Base-by-base conservation (phyloP, 2,329 filamentous ascomycete species). In the Daldinia eschscholtzii region DNA sequence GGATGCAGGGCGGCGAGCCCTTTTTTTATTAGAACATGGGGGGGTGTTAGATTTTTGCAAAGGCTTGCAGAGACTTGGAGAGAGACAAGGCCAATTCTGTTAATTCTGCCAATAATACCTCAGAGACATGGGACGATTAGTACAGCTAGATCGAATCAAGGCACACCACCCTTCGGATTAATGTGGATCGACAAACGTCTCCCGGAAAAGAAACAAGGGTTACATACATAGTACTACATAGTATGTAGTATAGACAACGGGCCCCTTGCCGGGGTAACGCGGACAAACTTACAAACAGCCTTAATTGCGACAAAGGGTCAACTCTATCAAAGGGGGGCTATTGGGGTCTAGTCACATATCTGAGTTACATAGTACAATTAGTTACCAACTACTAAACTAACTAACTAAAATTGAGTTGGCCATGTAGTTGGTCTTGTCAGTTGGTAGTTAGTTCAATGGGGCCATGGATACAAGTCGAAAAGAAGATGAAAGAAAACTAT, bases 181-280 rank as follows among this genome's bases (percentile, higher is more conserved):
- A 73, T 73, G 73, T 73, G 69, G 73, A 75, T 75, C 72, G 70
- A 61, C 73, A 68, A 68, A 69, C 69, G 66, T 68, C 53, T 67
- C 59, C 66, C 63, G 57, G 63, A 63, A 53, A 35, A 64, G 63
- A 63, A 67, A 67, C 69, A 71, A 62, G 69, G 69, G 46, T 62
- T 23, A 33, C 9, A 10, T 33, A n/a, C n/a, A n/a, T n/a, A n/a
- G n/a, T n/a, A n/a, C n/a, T n/a, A n/a, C n/a, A n/a, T n/a, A n/a
- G n/a, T n/a, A n/a, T n/a, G n/a, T n/a, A 33, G 30, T 39, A 39
- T 39, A 7, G 56, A 33, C 41, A 7, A 46, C 39, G 65, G 46
- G 44, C n/a, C 58, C 61, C 61, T 58, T 62, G 64, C 39, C 33
- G n/a, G 23, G 61, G 26, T 46, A 59, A 35, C 63, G 52, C 58